Percentiles rank a stretch among this genome's conserved stretches.
These are phyloP conservation scores for Apophysomyces variabilis DNA, from an alignment of 371 early-diverging fungal species.

Conservation along the genomic window DNA sequence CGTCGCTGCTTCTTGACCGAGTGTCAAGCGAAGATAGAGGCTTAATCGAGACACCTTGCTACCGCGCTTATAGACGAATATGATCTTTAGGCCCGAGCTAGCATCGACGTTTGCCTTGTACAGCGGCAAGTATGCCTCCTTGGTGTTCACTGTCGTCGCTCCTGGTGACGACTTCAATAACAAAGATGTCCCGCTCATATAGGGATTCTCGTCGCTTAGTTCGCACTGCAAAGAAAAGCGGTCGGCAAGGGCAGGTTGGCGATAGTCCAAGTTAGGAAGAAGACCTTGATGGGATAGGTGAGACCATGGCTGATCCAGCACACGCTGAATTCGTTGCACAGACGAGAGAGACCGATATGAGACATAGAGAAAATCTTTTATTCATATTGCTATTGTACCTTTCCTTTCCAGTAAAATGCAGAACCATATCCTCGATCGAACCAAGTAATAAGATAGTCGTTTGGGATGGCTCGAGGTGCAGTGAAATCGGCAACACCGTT, in stretches of 20 bases:
- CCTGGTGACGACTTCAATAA: not conserved
- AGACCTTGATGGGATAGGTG: constrained; percentile 61
- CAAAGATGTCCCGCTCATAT: constrained; percentile 43
- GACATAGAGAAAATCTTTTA: no score
- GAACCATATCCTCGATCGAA: constrained; percentile 23
- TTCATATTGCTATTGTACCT: constrained; percentile 1
- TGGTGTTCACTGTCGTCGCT: not conserved
- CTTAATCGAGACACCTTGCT: no score
- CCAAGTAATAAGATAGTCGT: constrained; percentile 16
- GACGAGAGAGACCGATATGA: no score
- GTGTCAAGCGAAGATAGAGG: no score
- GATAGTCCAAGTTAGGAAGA: constrained; percentile 45
- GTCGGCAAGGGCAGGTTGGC: not conserved
- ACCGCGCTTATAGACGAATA: not conserved
- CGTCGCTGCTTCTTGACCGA: no score
- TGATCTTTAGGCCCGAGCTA: not conserved
- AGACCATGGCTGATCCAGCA: constrained; percentile 53
- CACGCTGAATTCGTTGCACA: constrained; percentile 23
- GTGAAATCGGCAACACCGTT: not conserved
- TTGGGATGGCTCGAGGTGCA: not conserved
- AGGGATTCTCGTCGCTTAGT: constrained; percentile 35
- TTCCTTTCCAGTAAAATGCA: constrained; percentile 14
- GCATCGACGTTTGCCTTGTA: not conserved
- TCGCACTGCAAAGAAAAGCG: constrained; percentile 12
- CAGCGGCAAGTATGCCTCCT: not conserved